Evolutionary conservation across 768 basidiomycete species (phyloP), one percentile per base, ranked within the genome.

Genomic region (Tulasnella sp.): DNA sequence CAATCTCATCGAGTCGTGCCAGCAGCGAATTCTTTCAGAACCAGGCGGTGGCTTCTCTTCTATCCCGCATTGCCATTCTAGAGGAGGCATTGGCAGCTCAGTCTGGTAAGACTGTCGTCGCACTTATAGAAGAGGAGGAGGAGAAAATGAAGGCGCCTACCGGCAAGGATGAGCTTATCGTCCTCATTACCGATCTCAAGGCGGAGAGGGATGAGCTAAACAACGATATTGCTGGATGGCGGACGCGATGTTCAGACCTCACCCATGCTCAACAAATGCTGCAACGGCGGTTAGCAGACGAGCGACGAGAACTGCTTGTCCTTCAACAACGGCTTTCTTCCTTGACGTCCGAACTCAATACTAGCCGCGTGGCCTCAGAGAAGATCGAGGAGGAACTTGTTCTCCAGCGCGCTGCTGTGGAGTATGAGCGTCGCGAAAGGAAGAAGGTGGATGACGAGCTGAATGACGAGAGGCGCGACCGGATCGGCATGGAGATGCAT

Each of bases 141-240:
- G 46, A 48, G 6, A 21, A 11, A n/a, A 15, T 14, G 42, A 42
- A 42, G 17, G 19, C 36, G 21, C 36, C 39, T 39, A n/a, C 21
- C 3, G 50, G 17, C n/a, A 35, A 27, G 23, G 86, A 90, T 63
- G 89, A 90, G 70, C 82, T 90, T 78, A 70, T 88, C 37, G 75
- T 76, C 62, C 74, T 86, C 35, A 73, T 90, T 52, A 74, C 82
- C 2, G 86, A 88, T 65, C 75, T 89, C 63, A 90, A 91, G 67
- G 76, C 82, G 11, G 92, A 97, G 69, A 75, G 93, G 29, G 93
- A 98, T 64, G 84, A 90, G 58, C 73, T 97, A 49, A 84, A 83
- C 67, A 79, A 81, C 50, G 92, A 97, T 68, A 82, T 91, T 0
- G 84, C 90, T 62, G 86, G 84, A 0, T 94, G 91, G 89, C 76